phyloP scores from a whole-genome alignment of 768 basidiomycete genomes.

The Tephrocybe rancida region DNA sequence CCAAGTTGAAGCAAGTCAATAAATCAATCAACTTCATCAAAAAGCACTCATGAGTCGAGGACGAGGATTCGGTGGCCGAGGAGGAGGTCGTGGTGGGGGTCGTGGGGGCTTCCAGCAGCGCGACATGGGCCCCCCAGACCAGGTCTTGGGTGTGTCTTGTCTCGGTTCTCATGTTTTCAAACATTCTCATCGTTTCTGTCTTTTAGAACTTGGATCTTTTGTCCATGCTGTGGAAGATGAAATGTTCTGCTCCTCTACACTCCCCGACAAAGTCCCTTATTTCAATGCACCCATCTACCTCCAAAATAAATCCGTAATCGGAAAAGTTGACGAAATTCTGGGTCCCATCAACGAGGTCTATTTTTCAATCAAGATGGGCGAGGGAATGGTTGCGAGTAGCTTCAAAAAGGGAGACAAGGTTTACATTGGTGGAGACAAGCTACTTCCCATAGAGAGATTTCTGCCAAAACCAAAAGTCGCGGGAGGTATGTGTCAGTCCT shows the following conservation, averaged over 20 bases:
- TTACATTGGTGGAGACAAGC: conserved; percentile 96
- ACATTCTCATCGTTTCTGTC: conserved; percentile 9
- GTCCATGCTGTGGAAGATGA: conserved; percentile 96
- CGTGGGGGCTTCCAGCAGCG: conserved; percentile 73
- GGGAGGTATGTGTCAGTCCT: conserved; percentile 50
- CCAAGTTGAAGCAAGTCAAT: background rate
- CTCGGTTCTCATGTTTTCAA: background rate
- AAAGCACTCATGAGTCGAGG: conserved; percentile 16
- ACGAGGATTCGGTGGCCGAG: conserved; percentile 52
- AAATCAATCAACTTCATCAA: background rate
- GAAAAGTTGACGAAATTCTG: conserved; percentile 99
- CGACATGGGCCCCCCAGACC: conserved; percentile 79
- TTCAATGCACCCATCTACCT: conserved; percentile 99
- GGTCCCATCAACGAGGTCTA: conserved; percentile 99
- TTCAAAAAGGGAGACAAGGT: conserved; percentile 99
- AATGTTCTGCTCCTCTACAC: conserved; percentile 90
- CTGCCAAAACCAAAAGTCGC: conserved; percentile 91
- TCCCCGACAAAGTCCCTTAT: conserved; percentile 92
- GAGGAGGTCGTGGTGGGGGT: conserved; percentile 66
- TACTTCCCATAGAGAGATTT: conserved; percentile 95
- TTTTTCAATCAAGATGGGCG: conserved; percentile 96
- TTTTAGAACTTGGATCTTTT: conserved; percentile 89
- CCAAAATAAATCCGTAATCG: conserved; percentile 93
- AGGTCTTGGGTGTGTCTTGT: conserved; percentile 62
- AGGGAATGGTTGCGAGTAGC: conserved; percentile 92